Evolutionary conservation across 345 rosid species (phyloP), one percentile per base, ranked within the genome.

Genomic region (Hibiscus trionum): DNA sequence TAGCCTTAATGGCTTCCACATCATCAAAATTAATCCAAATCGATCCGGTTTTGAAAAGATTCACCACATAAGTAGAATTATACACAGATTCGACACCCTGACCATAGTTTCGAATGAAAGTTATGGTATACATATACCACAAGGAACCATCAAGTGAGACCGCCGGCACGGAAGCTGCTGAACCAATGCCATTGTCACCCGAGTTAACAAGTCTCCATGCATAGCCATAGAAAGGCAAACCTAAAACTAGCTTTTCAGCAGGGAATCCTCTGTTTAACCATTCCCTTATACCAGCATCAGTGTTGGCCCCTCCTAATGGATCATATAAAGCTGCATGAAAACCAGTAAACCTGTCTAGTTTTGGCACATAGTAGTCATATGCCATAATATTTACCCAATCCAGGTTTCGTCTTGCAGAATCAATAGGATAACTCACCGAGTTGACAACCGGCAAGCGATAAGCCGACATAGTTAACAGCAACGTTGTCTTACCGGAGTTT

Each of bases 21-120:
- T 73, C 86, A 59, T 83, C 87, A 52, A 78, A 87, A 74, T 74
- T 81, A 35, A 87, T 70, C 91, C 91, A 85, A 26, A 1, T 3
- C 9, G 52, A 56, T 35, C 80, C 76, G 27, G 24, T 10, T 1
- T 44, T 55, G 73, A 67, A 80, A 55, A 60, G 58, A 74, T 80
- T 82, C 49, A 76, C 79, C 11, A 69, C 83, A 47, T 76, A 82
- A 1, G 82, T 76, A n/a, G 73, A n/a, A 75, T 85, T 77, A 65
- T 84, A 87, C 24, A 26, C 16, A 0, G 77, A 2, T 11, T 24
- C 44, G 4, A 35, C 68, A 7, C 81, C 85, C 71, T 78, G 71
- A 1, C 80, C 77, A 62, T 77, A 71, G 0, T 75, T 73, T 24
- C n/a, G 50, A 26, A 84, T 63, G 19, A 24, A 66, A 0, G 72